Evolutionary conservation across 116 monocot genomes (phyloP), one percentile per base, ranked within the genome.

Genomic region (Dioscorea cayenensis): DNA sequence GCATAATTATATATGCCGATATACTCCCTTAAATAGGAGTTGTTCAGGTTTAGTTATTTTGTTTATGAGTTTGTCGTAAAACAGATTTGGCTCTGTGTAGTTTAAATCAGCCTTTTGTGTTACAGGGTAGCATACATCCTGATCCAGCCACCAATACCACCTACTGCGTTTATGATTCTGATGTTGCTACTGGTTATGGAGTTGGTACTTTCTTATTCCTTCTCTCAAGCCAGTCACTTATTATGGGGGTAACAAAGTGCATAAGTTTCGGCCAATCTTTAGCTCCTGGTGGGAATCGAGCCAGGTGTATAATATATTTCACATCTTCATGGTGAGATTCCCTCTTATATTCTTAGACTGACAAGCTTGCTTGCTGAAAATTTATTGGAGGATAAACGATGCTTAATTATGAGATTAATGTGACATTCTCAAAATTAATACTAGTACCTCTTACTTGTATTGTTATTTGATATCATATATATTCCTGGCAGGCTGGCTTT

Each of bases 271-370:
- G 94, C 37, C 75, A 64, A 68, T 91, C 94, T 32, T 75, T 99
- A 72, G 84, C 90, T 36, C 94, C 94, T 25, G 99, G 94, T 29
- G 75, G 83, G 18, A 90, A 67, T 62, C 84, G 99, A 72, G 99
- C 99, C 43, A 94, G 99, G 99, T 81, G 94, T 51, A 94, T 94
- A 10, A 94, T 99, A 76, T 99, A 94, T 73, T 99, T 99, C 64
- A 67, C 84, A 59, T 88, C 85, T 43, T 93, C 99, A 65, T 94
- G 94, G 97, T 99, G 72, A 84, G 55, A 55, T n/a, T 55, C 19
- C 17, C n/a, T 55, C 10, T 55, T 55, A 55, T 55, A 0, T 55
- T 55, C 55, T 55, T 55, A 55, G 17, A 16, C 17, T 55, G 55
- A 55, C 16, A 55, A 52, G 52, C 43, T 43, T 43, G 43, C 43